Percentiles rank a stretch among this genome's conserved stretches.
These are phyloP conservation scores for Trichophyton schoenleinii DNA, from an alignment of 2,329 filamentous ascomycete species.

Conservation along the genomic window DNA sequence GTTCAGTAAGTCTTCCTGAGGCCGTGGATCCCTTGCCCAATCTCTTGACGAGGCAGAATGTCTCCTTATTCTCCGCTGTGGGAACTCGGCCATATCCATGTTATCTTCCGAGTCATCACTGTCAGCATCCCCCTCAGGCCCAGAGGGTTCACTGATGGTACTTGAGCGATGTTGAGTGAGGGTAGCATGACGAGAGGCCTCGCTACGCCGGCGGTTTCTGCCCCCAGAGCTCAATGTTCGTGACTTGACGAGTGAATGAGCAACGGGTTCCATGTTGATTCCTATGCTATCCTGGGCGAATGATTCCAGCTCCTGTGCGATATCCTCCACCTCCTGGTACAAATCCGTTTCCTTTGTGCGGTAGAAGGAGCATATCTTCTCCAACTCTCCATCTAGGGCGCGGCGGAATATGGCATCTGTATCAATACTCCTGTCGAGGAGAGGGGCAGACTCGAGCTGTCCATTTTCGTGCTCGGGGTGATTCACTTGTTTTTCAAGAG, in stretches of 20 bases:
- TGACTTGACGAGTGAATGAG: slow-evolving; percentile 31
- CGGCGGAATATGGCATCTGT: slow-evolving; percentile 71
- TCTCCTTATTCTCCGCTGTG: slow-evolving; percentile 21
- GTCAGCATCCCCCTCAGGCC: slow-evolving; percentile 38
- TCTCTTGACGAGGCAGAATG: slow-evolving; percentile 24
- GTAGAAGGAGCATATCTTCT: slow-evolving; percentile 91
- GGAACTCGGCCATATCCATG: slow-evolving; percentile 40
- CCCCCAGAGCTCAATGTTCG: slow-evolving; percentile 31
- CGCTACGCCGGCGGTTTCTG: slow-evolving; percentile 37
- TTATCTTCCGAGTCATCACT: slow-evolving; percentile 51
- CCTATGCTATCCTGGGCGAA: slow-evolving; percentile 49
- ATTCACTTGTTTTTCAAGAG: slow-evolving; percentile 74
- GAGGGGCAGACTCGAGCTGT: slow-evolving; percentile 74
- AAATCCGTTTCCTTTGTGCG: slow-evolving; percentile 80
- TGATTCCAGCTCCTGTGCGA: slow-evolving; percentile 60
- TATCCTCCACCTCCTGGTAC: slow-evolving; percentile 61
- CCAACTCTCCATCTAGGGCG: slow-evolving; percentile 74
- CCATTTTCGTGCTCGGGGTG: slow-evolving; percentile 40
- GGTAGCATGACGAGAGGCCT: slow-evolving; percentile 26
- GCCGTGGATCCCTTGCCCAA: slow-evolving; percentile 17
- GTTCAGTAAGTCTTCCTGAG: slow-evolving; percentile 18
- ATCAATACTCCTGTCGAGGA: slow-evolving; percentile 57
- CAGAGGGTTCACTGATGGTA: slow-evolving; percentile 35
- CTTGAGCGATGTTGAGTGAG: slow-evolving; percentile 20
- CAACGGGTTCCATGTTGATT: slow-evolving; percentile 32